Evolutionary conservation across 352 stramenopile species (phyloP), one percentile per base, ranked within the genome.

Genomic region (Pythium utonaiense): DNA sequence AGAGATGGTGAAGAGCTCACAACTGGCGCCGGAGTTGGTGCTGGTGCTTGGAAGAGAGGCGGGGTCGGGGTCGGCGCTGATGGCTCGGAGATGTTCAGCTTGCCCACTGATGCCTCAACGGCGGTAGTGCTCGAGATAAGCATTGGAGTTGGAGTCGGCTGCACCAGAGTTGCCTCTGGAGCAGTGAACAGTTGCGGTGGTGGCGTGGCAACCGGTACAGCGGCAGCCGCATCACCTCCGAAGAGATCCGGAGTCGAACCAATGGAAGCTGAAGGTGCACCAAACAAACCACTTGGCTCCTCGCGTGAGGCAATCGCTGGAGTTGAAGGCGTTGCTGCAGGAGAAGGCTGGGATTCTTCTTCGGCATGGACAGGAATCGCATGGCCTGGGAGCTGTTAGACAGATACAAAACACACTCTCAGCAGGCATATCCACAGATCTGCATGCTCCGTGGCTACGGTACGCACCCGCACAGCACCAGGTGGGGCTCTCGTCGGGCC

Each of bases 401-500:
- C 16, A 44, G 16, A 24, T 8, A 22, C 6, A 44, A 22, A n/a
- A 44, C 3, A 41, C 6, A 16, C 12, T 41, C n/a, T n/a, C n/a
- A n/a, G n/a, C n/a, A n/a, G n/a, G n/a, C n/a, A n/a, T n/a, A n/a
- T n/a, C n/a, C n/a, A n/a, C n/a, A n/a, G n/a, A n/a, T n/a, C n/a
- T n/a, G n/a, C n/a, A n/a, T n/a, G n/a, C n/a, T n/a, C n/a, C n/a
- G n/a, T n/a, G n/a, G n/a, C n/a, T n/a, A n/a, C n/a, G n/a, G n/a
- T n/a, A n/a, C 79, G 66, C 64, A 91, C 77, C 33, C 78, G 74
- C 28, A 89, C 80, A 47, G 80, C 80, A 54, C 79, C 83, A 16
- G 83, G 79, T 16, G 83, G 81, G 30, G 74, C 67, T n/a, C 76
- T 62, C 16, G 78, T 76, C 4, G 83, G 83, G n/a, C 80, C 86